A percentile compares a stretch with the other conserved stretches of the same genome.
These are phyloP conservation scores for Venturia oleaginea DNA, from an alignment of 2,329 filamentous ascomycete genomes.

Conservation along the genomic window DNA sequence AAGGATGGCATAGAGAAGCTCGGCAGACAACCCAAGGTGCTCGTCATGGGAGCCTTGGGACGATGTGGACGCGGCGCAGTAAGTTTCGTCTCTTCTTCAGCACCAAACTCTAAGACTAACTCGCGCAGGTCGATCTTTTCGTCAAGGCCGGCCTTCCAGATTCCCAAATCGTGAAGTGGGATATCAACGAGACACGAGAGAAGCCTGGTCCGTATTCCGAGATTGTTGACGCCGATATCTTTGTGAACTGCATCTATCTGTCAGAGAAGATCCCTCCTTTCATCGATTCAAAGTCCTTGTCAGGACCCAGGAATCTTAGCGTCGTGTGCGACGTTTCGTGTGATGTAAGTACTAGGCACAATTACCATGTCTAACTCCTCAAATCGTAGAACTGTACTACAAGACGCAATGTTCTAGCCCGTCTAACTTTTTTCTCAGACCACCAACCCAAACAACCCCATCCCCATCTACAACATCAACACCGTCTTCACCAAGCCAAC, in stretches of 20 bases:
- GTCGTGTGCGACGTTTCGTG: slow-evolving; percentile 50
- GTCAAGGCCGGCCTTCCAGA: slow-evolving; percentile 62
- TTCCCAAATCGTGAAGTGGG: slow-evolving; percentile 62
- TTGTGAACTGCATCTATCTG: slow-evolving; percentile 84
- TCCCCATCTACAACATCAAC: slow-evolving; percentile 75
- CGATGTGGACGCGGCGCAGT: slow-evolving; percentile 75
- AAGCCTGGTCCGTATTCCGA: slow-evolving; percentile 46
- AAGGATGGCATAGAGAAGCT: slow-evolving; percentile 55
- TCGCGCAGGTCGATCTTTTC: slow-evolving; percentile 58
- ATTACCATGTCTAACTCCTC: neutral
- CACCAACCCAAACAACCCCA: slow-evolving; percentile 61
- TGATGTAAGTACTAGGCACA: slow-evolving; percentile 33
- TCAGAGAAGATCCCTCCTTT: slow-evolving; percentile 59
- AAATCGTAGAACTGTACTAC: too few species aligned
- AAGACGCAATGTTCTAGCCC: neutral
- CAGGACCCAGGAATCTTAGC: slow-evolving; percentile 60
- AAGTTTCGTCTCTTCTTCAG: slow-evolving; percentile 60
- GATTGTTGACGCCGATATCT: slow-evolving; percentile 55
- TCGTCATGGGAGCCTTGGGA: slow-evolving; percentile 69
- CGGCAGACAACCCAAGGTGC: slow-evolving; percentile 60
- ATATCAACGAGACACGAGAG: slow-evolving; percentile 69
- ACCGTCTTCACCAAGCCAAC: slow-evolving; percentile 81
- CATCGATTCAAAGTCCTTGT: slow-evolving; percentile 59
- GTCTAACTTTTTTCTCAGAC: slow-evolving; percentile 27
- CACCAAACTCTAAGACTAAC: neutral